Evolutionary conservation across 2,329 filamentous ascomycete species (phyloP).

Genomic region (Xylariaceae sp.): DNA sequence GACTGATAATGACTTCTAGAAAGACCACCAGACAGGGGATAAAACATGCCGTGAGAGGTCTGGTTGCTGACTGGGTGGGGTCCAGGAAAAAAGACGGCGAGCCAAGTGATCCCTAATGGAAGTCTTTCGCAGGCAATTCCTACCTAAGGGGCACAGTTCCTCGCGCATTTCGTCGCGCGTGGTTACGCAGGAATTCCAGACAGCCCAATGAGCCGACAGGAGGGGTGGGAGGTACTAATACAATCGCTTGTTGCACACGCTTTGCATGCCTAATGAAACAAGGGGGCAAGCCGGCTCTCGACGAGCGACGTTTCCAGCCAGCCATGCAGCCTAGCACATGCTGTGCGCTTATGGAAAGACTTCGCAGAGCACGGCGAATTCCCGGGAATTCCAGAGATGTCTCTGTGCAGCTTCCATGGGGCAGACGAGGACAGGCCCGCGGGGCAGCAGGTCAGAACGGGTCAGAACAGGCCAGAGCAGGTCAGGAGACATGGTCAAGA

Average conservation of each 20-base stretch:
- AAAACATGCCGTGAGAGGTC: slow-evolving; percentile 15
- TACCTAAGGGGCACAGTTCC: slow-evolving; percentile 10
- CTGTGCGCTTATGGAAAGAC: slow-evolving; percentile 5
- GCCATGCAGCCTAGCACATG: slow-evolving; percentile 8
- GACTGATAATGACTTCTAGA: neutral
- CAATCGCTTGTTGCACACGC: slow-evolving; percentile 18
- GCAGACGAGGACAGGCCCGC: neutral
- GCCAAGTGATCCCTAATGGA: neutral
- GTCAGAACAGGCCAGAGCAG: neutral
- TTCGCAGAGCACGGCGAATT: slow-evolving; percentile 7
- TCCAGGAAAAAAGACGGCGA: slow-evolving; percentile 8
- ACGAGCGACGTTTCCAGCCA: slow-evolving; percentile 5
- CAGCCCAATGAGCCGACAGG: slow-evolving; percentile 11
- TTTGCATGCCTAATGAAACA: slow-evolving; percentile 16
- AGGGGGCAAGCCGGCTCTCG: slow-evolving; percentile 5
- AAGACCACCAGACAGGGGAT: slow-evolving; percentile 12
- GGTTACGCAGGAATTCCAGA: slow-evolving; percentile 19
- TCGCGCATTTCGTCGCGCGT: slow-evolving; percentile 11
- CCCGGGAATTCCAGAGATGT: slow-evolving; percentile 8
- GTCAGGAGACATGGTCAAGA: no score
- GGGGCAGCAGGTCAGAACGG: slow-evolving; percentile 2
- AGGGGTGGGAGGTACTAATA: slow-evolving; percentile 11
- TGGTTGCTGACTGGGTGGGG: slow-evolving; percentile 17
- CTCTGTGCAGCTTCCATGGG: slow-evolving; percentile 10
- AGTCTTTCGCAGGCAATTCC: slow-evolving; percentile 2